These are phyloP conservation scores for Delonix regia DNA, from an alignment of 306 rosid genomes.

Conservation along the genomic window DNA sequence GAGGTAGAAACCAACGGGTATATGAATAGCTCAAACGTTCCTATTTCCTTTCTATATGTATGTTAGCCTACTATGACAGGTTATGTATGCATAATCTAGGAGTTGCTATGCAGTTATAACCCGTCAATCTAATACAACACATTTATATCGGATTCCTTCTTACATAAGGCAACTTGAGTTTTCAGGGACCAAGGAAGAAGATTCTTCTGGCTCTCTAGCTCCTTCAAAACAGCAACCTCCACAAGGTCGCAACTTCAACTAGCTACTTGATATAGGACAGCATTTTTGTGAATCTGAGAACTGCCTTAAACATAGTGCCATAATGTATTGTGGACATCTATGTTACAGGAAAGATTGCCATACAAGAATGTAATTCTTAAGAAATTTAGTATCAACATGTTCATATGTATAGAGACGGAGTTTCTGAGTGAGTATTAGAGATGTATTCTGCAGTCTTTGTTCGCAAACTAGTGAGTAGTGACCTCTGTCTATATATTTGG, in stretches of 20 bases:
- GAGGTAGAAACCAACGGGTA: neutral
- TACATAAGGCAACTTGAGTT: slow-evolving; percentile 17
- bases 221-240: slow-evolving; percentile 41
- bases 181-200: slow-evolving; percentile 81
- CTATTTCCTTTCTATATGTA: neutral
- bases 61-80: no score
- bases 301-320: neutral
- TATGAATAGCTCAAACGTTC: neutral
- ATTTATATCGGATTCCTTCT: neutral
- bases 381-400: no score
- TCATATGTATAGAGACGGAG: no score
- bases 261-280: neutral
- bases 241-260: neutral
- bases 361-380: no score
- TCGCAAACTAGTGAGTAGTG: no score
- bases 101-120: neutral
- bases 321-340: no score
- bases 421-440: no score
- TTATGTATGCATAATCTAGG: neutral
- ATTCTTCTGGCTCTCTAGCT: slow-evolving; percentile 57
- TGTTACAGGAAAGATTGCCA: no score
- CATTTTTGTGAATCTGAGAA: neutral
- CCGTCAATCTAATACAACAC: neutral
- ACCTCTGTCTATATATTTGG: no score
- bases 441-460: no score